Base-by-base conservation (phyloP, 192 early-diverging fungal species). In the Haplosporangium gracile region DNA sequence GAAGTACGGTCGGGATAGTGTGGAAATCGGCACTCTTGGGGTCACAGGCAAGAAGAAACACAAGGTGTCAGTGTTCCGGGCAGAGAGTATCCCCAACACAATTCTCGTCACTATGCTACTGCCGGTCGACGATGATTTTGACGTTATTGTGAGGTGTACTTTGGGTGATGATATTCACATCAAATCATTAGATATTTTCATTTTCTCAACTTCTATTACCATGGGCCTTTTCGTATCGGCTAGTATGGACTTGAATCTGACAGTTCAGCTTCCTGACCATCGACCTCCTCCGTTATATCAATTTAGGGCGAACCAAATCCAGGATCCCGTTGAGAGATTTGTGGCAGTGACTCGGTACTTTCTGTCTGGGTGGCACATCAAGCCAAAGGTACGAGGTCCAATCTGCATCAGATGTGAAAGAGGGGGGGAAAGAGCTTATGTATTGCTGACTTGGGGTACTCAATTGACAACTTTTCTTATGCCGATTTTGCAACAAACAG, bases 281-380 rank as follows among this genome's bases (percentile, higher is more conserved):
- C 9, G 29, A 57, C 24, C 55, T 34, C 15, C 13, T 65, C 29
- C 29, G 6, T 26, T 65, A 55, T 42, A 6, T 39, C 51, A 42
- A 76, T 65, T 32, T 90, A 98, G 97, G 43, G 95, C 95, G 22
- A 88, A 90, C 70, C 90, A 94, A 39, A 83, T 91, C 74, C 78
- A 90, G 1, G 94, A 97, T 89, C 96, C 96, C 10, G 85, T 94
- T 5, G 89, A 92, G 32, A 92, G 97, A 39, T 97, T 98, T 77
- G 88, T 97, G 11, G 93, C 93, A 42, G 94, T 99, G 26, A 95
- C 96, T 42, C 90, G 92, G 57, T 99, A 96, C 88, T 98, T 94
- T 87, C 88, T 98, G 75, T 95, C 95, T 47, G 97, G 97, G 24
- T 98, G 96, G 96, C 97, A 99, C 79, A 96, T 97, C 75, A 95